Evolutionary conservation across 169 alveolate genomes (phyloP), one percentile per base, ranked within the genome.

Genomic region (Cryptosporidium sp.): DNA sequence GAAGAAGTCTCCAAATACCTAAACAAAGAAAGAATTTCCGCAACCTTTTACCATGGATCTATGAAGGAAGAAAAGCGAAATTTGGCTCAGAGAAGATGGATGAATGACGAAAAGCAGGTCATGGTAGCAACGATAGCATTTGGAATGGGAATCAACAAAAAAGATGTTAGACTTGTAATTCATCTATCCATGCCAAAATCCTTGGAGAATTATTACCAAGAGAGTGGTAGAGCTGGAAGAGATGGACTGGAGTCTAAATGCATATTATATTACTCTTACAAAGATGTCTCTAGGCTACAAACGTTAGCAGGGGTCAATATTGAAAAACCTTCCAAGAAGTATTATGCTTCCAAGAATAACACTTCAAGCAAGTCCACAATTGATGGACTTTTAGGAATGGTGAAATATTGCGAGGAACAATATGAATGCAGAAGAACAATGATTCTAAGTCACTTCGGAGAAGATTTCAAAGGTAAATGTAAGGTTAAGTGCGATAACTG

Each of bases 71-170:
- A 70, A 26, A 86, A 74, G 35, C 92, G 96, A 45, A 94, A 87
- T 33, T 58, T 62, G 37, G 92, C 93, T 3, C 96, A 96, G 85
- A 92, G 86, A 68, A 84, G 84, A 65, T 98, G 95, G 97, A 91
- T 98, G 98, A 98, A 97, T 93, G 98, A 95, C 50, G 94, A 97
- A 89, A 93, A 97, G 45, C 95, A 97, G 69, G 97, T 98, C 4
- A 96, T 98, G 71, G 99, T 97, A 4, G 99, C 99, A n/a, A 97
- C 99, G 1, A 96, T 98, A 26, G 99, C 99, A 21, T 99, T 99
- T 92, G 99, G 99, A 26, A 96, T 99, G 99, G 99, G 99, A 39
- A 98, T 99, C 50, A 98, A 99, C 93, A 99, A 99, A 93, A 94
- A 95, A 35, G 99, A 98, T 92, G 99, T 98, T 18, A 94, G 99